Base-by-base conservation (phyloP, 2,329 filamentous ascomycete species). In the Apiospora koreana region DNA sequence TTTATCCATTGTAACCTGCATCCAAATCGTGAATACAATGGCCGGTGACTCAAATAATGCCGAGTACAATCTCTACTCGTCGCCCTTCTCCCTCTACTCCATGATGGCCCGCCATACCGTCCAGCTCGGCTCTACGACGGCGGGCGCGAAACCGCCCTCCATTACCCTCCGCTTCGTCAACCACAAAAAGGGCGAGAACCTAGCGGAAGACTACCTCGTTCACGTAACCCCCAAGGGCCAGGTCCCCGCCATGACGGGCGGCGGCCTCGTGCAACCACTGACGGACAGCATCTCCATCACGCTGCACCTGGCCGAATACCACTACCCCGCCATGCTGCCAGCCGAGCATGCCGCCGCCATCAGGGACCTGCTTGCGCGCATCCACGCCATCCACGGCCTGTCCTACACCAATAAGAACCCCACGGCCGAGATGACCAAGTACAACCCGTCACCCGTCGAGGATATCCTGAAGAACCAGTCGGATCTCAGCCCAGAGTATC, bases 21-120 rank as follows among this genome's bases (percentile, higher is more conserved):
- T 14, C n/a, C 10, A 14, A n/a, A 68, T 1, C 23, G 54, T 28
- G 10, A 41, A 69, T 58, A 50, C 35, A 18, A 71, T 71, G 70
- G 38, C 64, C 2, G 48, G 14, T 48, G 41, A 62, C n/a, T 25
- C 62, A 1, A 31, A 35, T 18, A 68, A 68, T 43, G 45, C 69
- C 38, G 70, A 71, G 28, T 74, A 71, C 50, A 69, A 58, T 5
- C 71, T 74, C 42, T 69, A 70, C 41, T 54, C 72, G 3, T 69
- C 71, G 14, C 71, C 72, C 6, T 74, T 74, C 69, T 74, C 72
- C 7, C 70, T 73, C 23, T 74, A 73, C 64, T 73, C 71, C 28
- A 73, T 74, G 12, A 74, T 74, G 72, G 73, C 69, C 9, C 69
- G 70, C 38, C 71, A 72, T 67, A 71, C 72, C 16, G 62, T 69